Percentiles rank a stretch among this genome's conserved stretches.
These are phyloP conservation scores for Spiraea crenata DNA, from an alignment of 331 rosid species.

Conservation along the genomic window DNA sequence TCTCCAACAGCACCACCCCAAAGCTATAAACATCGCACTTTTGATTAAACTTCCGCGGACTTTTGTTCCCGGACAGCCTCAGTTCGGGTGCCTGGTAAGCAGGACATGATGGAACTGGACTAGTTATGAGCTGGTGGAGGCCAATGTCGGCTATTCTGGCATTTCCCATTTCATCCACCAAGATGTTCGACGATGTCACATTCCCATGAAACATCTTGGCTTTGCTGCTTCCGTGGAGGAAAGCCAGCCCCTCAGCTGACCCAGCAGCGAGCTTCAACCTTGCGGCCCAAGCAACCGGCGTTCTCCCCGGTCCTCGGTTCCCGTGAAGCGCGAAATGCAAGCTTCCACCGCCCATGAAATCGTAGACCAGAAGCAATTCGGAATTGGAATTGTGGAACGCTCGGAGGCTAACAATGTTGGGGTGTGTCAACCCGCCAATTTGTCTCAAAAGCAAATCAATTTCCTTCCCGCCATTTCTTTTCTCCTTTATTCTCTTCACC, in stretches of 20 bases:
- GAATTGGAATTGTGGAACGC: conserved; percentile 16
- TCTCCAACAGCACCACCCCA: conserved; percentile 33
- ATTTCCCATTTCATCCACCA: conserved; percentile 16
- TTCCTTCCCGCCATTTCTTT: conserved; percentile 14
- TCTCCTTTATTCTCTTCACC: conserved; percentile 29
- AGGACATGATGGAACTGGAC: not conserved
- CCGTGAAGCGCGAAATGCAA: conserved; percentile 23
- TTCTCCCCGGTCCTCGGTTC: conserved; percentile 35
- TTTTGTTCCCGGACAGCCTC: not conserved
- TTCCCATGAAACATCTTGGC: conserved; percentile 28
- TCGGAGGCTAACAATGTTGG: conserved; percentile 24
- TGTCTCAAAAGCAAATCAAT: conserved; percentile 9
- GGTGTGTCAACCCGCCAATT: conserved; percentile 12
- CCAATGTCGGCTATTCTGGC: conserved; percentile 25
- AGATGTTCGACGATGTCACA: conserved; percentile 23
- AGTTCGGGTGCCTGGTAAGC: conserved; percentile 24
- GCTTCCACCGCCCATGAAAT: conserved; percentile 17
- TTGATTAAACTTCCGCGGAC: not conserved
- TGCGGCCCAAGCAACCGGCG: conserved; percentile 23
- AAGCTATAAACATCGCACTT: conserved; percentile 33
- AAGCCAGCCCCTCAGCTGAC: conserved; percentile 23
- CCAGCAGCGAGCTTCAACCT: conserved; percentile 26
- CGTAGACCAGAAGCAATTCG: conserved; percentile 28
- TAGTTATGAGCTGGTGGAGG: conserved; percentile 19
- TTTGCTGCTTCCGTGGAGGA: conserved; percentile 15